These are phyloP conservation scores for Kalanchoe fedtschenkoi DNA, from an alignment of 164 flowering plant genomes.

Conservation along the genomic window DNA sequence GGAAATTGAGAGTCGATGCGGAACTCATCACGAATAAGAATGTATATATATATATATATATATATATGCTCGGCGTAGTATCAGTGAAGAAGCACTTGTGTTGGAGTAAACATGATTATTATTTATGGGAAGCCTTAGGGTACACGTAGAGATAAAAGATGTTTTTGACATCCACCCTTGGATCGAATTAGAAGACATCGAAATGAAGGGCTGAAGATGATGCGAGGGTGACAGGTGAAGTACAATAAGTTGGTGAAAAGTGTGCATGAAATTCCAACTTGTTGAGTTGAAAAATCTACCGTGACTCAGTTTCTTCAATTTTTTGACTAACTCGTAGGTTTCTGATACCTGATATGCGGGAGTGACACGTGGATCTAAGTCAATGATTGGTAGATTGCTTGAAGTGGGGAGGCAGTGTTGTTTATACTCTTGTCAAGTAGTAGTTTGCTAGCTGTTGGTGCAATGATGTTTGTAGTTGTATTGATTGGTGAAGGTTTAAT, in stretches of 20 bases:
- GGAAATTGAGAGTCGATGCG: neutral
- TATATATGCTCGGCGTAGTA: neutral
- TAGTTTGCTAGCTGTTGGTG: neutral
- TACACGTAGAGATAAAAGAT: neutral
- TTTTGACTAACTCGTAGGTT: neutral
- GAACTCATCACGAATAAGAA: neutral
- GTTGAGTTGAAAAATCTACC: neutral
- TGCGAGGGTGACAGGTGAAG: neutral
- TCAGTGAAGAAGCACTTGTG: neutral
- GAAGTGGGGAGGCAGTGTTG: neutral
- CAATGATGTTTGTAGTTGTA: neutral
- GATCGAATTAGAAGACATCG: neutral
- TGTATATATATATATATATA: neutral
- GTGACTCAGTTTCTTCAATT: neutral
- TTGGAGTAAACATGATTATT: neutral
- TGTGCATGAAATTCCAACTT: constrained; percentile 2
- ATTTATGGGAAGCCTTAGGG: neutral
- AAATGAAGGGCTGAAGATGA: neutral
- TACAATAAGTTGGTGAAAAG: neutral
- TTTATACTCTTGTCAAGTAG: neutral
- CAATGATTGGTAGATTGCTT: neutral
- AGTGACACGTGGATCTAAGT: neutral
- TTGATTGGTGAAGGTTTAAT: neutral
- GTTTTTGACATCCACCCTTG: neutral
- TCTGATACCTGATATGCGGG: neutral